phyloP scores from a whole-genome alignment of 1,139 yeast species.

The Pichia sp. region DNA sequence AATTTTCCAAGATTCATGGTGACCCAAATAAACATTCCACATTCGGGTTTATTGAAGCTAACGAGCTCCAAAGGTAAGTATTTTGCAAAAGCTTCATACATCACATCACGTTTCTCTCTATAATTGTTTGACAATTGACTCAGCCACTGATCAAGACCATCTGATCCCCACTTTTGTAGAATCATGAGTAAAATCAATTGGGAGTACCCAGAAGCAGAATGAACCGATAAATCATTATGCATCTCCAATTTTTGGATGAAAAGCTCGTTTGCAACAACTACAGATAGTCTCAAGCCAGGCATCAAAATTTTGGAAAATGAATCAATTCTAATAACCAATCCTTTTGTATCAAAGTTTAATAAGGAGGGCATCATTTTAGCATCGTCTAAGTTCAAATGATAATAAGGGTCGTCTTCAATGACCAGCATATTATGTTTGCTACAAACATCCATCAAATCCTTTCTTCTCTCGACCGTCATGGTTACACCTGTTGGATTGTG shows the following conservation, averaged over 20 bases:
- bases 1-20: slow-evolving; percentile 40
- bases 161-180: slow-evolving; percentile 57
- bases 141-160: slow-evolving; percentile 74
- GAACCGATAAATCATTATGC: slow-evolving; percentile 44
- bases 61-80: slow-evolving; percentile 38
- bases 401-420: slow-evolving; percentile 56
- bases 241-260: slow-evolving; percentile 42
- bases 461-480: slow-evolving; percentile 38
- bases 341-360: slow-evolving; percentile 64
- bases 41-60: slow-evolving; percentile 40
- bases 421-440: slow-evolving; percentile 43
- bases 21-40: slow-evolving; percentile 52
- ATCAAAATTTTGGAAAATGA: slow-evolving; percentile 88
- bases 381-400: slow-evolving; percentile 41
- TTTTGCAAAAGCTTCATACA: slow-evolving; percentile 36
- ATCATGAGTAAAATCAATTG: slow-evolving; percentile 27
- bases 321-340: slow-evolving; percentile 81
- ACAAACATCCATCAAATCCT: slow-evolving; percentile 36
- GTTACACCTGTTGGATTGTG: slow-evolving; percentile 54
- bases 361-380: slow-evolving; percentile 50
- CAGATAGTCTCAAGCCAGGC: slow-evolving; percentile 80
- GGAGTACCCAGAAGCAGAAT: slow-evolving; percentile 45
- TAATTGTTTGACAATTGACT: slow-evolving; percentile 66
- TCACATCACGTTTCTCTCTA: slow-evolving; percentile 55
- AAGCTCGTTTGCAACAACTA: slow-evolving; percentile 62